Evolutionary conservation across 306 rosid species (phyloP).

Genomic region (Inga leiocalycina): DNA sequence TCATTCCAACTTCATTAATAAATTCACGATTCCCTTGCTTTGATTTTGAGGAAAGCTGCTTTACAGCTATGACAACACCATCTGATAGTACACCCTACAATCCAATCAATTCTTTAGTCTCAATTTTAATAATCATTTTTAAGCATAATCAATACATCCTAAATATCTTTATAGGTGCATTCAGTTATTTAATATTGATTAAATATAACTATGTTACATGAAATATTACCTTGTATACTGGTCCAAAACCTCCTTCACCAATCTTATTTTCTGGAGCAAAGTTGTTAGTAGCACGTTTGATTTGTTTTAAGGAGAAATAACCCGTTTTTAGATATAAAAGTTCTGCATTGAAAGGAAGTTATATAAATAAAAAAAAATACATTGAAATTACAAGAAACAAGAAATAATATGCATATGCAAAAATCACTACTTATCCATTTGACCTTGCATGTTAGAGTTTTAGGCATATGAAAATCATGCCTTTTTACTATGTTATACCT

Average conservation of each 20-base stretch:
- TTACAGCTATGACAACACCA: background rate
- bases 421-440: too few relatives aligned
- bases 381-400: background rate
- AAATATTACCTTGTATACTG: background rate
- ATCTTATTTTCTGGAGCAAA: constrained; percentile 60
- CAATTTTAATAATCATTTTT: too few relatives aligned
- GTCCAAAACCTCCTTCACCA: background rate
- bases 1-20: constrained; percentile 53
- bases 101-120: background rate
- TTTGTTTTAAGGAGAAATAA: constrained; percentile 57
- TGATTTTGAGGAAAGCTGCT: background rate
- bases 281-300: constrained; percentile 59
- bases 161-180: too few relatives aligned
- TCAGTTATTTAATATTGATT: too few relatives aligned
- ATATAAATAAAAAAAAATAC: too few relatives aligned
- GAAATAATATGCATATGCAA: too few relatives aligned
- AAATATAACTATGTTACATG: background rate
- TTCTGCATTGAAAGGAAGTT: constrained; percentile 38
- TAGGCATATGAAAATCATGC: background rate
- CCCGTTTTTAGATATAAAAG: constrained; percentile 57
- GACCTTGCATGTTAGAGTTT: background rate
- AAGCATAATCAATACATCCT: background rate
- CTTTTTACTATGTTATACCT: too few relatives aligned
- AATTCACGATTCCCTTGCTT: constrained; percentile 79
- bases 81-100: background rate